These are phyloP conservation scores for Gyromitra esculenta DNA, from an alignment of 2,329 filamentous ascomycete species.

Conservation along the genomic window DNA sequence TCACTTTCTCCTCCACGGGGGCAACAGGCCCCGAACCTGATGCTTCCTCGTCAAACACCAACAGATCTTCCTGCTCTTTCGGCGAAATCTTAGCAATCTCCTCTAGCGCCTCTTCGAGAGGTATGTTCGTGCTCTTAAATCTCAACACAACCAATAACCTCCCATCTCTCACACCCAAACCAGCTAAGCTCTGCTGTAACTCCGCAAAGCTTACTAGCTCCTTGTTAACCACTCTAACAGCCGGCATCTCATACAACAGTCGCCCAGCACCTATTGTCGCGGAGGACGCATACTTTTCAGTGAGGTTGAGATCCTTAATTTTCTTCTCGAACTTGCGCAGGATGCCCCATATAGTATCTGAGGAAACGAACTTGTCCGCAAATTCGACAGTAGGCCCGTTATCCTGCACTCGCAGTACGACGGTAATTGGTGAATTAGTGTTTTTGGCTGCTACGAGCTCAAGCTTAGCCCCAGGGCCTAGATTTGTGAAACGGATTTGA, in stretches of 20 bases:
- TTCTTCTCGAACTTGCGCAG: conserved; percentile 88
- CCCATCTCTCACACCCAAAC: conserved; percentile 86
- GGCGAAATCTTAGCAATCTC: conserved; percentile 82
- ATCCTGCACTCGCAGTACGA: conserved; percentile 77
- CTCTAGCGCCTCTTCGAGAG: conserved; percentile 83
- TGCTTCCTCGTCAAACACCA: conserved; percentile 56
- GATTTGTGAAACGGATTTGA: conserved; percentile 82
- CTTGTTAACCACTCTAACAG: conserved; percentile 82
- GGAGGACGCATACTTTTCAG: conserved; percentile 78
- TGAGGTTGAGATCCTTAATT: conserved; percentile 76
- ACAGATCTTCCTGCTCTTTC: conserved; percentile 62
- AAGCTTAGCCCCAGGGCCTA: conserved; percentile 86
- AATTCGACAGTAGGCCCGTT: conserved; percentile 72
- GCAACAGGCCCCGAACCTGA: conserved; percentile 57
- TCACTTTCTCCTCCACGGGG: conserved; percentile 52
- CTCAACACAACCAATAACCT: conserved; percentile 79
- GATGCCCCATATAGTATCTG: conserved; percentile 87
- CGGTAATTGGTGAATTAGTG: conserved; percentile 84
- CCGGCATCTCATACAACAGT: conserved; percentile 86
- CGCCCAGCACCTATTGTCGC: conserved; percentile 71
- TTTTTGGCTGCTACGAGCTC: conserved; percentile 78
- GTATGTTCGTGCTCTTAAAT: conserved; percentile 79
- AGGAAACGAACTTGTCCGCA: conserved; percentile 76
- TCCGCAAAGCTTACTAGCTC: conserved; percentile 80
- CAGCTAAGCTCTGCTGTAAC: conserved; percentile 86